Evolutionary conservation across 2,329 filamentous ascomycete species (phyloP).

Genomic region (Tympanopsis confertula): DNA sequence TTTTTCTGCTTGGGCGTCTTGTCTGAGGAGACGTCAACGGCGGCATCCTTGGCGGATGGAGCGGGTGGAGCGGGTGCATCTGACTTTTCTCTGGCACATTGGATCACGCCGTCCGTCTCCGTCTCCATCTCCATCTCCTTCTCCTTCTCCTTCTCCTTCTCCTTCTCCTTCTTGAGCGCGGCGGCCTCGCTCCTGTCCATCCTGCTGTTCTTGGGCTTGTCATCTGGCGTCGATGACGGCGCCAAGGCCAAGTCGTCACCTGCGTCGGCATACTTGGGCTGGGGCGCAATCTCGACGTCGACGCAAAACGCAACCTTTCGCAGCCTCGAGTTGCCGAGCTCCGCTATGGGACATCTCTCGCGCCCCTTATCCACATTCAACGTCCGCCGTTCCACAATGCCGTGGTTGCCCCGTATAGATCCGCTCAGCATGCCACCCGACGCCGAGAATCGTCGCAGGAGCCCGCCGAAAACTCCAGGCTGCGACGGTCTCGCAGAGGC

Average conservation of each 20-base stretch:
- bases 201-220: constrained; percentile 50
- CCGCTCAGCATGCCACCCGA: constrained; percentile 39
- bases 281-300: constrained; percentile 89
- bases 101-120: constrained; percentile 4
- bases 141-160: constrained; percentile 80
- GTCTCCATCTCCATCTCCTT: background rate
- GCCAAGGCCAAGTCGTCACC: constrained; percentile 29
- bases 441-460: constrained; percentile 45
- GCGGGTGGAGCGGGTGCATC: constrained; percentile 11
- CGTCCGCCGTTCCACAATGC: constrained; percentile 48
- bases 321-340: constrained; percentile 70
- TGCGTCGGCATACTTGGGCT: constrained; percentile 64
- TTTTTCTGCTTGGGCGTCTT: constrained; percentile 72
- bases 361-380: constrained; percentile 76
- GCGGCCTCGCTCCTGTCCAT: constrained; percentile 65
- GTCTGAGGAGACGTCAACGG: constrained; percentile 6
- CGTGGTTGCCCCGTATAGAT: constrained; percentile 23
- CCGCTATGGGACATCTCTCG: constrained; percentile 66
- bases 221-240: constrained; percentile 32
- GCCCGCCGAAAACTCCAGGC: background rate
- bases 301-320: constrained; percentile 89
- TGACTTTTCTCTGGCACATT: constrained; percentile 14
- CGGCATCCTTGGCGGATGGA: constrained; percentile 18
- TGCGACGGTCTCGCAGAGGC: too few relatives aligned
- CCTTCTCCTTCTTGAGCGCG: constrained; percentile 75